These are phyloP conservation scores for Helicostylum pulchrum DNA, from an alignment of 192 early-diverging fungal genomes.

Conservation along the genomic window DNA sequence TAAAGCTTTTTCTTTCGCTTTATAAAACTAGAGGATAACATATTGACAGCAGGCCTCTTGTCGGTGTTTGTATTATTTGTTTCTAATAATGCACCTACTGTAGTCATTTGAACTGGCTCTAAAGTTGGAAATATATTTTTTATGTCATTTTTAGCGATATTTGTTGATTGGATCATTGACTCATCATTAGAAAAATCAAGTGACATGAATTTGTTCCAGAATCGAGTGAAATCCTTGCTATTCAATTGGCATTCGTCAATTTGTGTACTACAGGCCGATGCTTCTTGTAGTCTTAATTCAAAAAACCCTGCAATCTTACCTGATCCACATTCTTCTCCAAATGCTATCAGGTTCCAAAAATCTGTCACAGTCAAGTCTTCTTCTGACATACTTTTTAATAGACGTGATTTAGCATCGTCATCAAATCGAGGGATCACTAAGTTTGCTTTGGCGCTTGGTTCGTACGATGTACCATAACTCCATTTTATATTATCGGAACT, in stretches of 20 bases:
- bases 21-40: conserved; percentile 4
- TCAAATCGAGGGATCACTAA: conserved; percentile 51
- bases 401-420: conserved; percentile 53
- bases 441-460: conserved; percentile 29
- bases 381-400: conserved; percentile 33
- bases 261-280: background rate
- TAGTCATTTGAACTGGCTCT: background rate
- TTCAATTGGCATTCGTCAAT: background rate
- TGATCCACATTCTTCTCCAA: conserved; percentile 73
- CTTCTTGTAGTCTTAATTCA: conserved; percentile 15
- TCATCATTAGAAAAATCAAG: conserved; percentile 6
- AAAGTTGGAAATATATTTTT: conserved; percentile 1
- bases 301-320: conserved; percentile 71
- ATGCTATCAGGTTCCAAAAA: conserved; percentile 64
- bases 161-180: conserved; percentile 1
- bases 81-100: background rate
- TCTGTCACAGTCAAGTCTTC: conserved; percentile 23
- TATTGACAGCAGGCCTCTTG: conserved; percentile 4
- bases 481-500: conserved; percentile 13
- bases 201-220: conserved; percentile 18
- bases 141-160: conserved; percentile 1
- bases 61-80: background rate
- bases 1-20: conserved; percentile 1
- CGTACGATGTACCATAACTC: conserved; percentile 41
- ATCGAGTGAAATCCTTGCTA: background rate